Evolutionary conservation across 495 filamentous ascomycete genomes (phyloP).

Genomic region (Xylaria intraflava): DNA sequence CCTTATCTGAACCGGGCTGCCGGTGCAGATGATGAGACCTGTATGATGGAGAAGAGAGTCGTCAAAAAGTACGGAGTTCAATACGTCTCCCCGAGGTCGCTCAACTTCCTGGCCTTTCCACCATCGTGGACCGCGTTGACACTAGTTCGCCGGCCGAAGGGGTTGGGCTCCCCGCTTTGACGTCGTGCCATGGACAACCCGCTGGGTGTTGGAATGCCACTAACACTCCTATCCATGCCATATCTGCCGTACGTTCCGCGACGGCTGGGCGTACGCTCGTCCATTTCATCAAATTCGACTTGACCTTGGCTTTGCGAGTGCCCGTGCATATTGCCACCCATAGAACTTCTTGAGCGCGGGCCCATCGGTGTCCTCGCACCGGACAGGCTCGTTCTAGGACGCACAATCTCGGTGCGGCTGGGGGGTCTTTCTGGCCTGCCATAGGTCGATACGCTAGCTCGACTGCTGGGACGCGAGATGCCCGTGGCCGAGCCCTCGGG

Average conservation of each 20-base stretch:
- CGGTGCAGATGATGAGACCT: conserved; percentile 11
- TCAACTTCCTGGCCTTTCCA: conserved; percentile 28
- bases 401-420: conserved; percentile 46
- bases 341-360: conserved; percentile 48
- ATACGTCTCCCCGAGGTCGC: conserved; percentile 45
- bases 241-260: conserved; percentile 47
- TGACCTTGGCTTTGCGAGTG: conserved; percentile 43
- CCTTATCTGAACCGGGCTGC: not conserved
- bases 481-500: conserved; percentile 31
- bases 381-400: conserved; percentile 50
- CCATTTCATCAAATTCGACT: conserved; percentile 37
- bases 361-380: conserved; percentile 60
- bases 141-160: conserved; percentile 37
- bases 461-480: conserved; percentile 53
- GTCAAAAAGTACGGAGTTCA: conserved; percentile 16
- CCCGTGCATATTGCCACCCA: conserved; percentile 50
- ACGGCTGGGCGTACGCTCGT: conserved; percentile 43
- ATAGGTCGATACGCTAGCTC: conserved; percentile 51
- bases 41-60: conserved; percentile 21
- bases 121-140: conserved; percentile 36
- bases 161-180: conserved; percentile 45
- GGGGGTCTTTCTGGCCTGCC: conserved; percentile 44
- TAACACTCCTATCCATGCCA: conserved; percentile 42
- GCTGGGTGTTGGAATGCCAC: conserved; percentile 29
- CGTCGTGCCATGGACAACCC: conserved; percentile 46